These are phyloP conservation scores for Geranium brycei DNA, from an alignment of 345 rosid genomes.

Conservation along the genomic window DNA sequence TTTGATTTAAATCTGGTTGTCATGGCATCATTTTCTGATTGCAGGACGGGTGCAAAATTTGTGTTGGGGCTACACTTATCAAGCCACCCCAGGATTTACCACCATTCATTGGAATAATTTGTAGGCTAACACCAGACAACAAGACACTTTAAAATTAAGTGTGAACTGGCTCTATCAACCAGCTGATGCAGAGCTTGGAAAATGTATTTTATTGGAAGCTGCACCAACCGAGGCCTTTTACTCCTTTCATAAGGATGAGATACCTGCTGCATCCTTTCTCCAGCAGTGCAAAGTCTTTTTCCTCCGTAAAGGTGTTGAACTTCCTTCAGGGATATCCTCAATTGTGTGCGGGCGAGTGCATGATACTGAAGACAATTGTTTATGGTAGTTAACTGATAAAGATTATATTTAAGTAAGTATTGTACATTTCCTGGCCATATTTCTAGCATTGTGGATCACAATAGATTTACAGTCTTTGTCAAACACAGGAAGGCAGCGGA, in stretches of 20 bases:
- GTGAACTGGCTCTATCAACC: conserved; percentile 91
- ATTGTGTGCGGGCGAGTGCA: conserved; percentile 80
- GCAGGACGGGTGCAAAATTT: conserved; percentile 76
- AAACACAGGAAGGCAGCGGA: conserved; percentile 43
- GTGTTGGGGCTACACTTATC: conserved; percentile 82
- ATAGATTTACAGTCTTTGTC: conserved; percentile 4
- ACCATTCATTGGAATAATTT: conserved; percentile 81
- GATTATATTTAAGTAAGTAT: conserved; percentile 67
- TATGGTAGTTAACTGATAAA: conserved; percentile 96
- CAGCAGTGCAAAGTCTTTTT: conserved; percentile 96
- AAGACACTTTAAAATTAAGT: conserved; percentile 36
- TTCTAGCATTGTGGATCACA: neutral
- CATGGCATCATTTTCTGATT: too few species aligned
- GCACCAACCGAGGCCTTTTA: conserved; percentile 86
- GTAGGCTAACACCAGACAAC: conserved; percentile 35
- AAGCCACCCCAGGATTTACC: conserved; percentile 70
- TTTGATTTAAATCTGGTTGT: too few species aligned
- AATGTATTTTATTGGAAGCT: conserved; percentile 65
- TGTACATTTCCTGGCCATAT: neutral
- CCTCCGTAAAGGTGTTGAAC: conserved; percentile 63
- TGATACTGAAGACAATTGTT: conserved; percentile 50
- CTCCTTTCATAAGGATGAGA: conserved; percentile 91
- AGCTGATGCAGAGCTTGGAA: conserved; percentile 74
- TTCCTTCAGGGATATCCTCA: conserved; percentile 67
- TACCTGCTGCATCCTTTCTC: conserved; percentile 68